Conservation (phyloP, 2,329 filamentous ascomycete genomes). For the Tolypocladium amazonense region DNA sequence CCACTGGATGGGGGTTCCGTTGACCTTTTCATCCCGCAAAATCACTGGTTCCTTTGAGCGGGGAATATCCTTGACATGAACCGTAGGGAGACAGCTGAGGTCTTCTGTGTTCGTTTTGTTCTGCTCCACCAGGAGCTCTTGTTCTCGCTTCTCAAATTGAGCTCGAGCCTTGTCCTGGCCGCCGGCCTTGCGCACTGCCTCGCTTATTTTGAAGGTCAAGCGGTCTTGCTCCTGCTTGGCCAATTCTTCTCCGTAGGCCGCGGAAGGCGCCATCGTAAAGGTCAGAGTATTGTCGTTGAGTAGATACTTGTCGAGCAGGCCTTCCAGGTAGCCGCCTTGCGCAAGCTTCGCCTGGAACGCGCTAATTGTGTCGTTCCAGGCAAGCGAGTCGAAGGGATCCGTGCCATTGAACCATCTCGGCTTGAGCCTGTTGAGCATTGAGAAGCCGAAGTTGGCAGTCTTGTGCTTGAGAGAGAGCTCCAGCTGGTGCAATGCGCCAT, state of each 20-base stretch:
- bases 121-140: slow-evolving; percentile 71
- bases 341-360: slow-evolving; percentile 71
- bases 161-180: slow-evolving; percentile 61
- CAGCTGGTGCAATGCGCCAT: slow-evolving; percentile 86
- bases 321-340: slow-evolving; percentile 71
- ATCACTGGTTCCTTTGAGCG: slow-evolving; percentile 54
- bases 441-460: slow-evolving; percentile 89
- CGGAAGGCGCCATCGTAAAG: slow-evolving; percentile 88
- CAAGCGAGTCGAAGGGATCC: slow-evolving; percentile 81
- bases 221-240: slow-evolving; percentile 67
- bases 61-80: slow-evolving; percentile 83
- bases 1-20: slow-evolving; percentile 70
- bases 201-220: slow-evolving; percentile 62
- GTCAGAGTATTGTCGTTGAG: slow-evolving; percentile 77
- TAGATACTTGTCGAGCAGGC: slow-evolving; percentile 79
- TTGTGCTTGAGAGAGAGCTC: slow-evolving; percentile 94
- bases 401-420: slow-evolving; percentile 93
- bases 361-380: slow-evolving; percentile 82
- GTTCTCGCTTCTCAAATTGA: slow-evolving; percentile 65
- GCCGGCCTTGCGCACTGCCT: slow-evolving; percentile 57
- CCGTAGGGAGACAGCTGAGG: slow-evolving; percentile 75
- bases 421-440: slow-evolving; percentile 77
- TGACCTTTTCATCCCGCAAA: slow-evolving; percentile 53
- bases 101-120: slow-evolving; percentile 77
- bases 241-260: slow-evolving; percentile 62